Percentiles rank a stretch among this genome's conserved stretches.
These are phyloP conservation scores for Beta vulgaris DNA, from an alignment of 148 eudicot species.

Conservation along the genomic window DNA sequence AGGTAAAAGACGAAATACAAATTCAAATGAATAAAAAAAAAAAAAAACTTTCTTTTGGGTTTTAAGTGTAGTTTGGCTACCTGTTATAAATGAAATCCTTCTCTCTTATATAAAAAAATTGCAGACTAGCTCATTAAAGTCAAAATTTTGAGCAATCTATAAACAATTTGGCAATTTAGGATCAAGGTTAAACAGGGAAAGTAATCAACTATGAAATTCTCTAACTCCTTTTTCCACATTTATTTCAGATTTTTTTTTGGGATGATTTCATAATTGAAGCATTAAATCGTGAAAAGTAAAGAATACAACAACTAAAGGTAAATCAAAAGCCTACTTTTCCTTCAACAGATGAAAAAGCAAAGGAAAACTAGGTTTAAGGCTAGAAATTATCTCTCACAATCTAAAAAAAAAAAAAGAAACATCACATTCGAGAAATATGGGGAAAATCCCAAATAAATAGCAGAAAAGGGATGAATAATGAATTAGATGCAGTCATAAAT, in stretches of 20 bases:
- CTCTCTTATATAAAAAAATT: too few species aligned
- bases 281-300: neutral
- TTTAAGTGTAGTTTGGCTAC: too few species aligned
- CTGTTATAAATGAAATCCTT: too few species aligned
- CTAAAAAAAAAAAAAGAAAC: neutral
- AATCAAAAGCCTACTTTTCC: neutral
- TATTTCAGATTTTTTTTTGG: neutral
- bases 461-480: too few species aligned
- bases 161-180: neutral
- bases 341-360: neutral
- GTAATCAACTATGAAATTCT: slow-evolving; percentile 2
- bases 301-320: neutral
- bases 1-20: too few species aligned
- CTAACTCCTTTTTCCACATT: neutral
- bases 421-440: too few species aligned
- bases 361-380: neutral
- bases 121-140: neutral
- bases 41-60: too few species aligned
- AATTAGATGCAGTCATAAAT: too few species aligned
- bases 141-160: neutral
- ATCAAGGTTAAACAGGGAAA: neutral
- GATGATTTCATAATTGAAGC: neutral
- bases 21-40: too few species aligned
- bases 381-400: neutral
- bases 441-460: neutral